Conservation (phyloP, 202 grass and related monocot genomes). For the Zoysia matrella region DNA sequence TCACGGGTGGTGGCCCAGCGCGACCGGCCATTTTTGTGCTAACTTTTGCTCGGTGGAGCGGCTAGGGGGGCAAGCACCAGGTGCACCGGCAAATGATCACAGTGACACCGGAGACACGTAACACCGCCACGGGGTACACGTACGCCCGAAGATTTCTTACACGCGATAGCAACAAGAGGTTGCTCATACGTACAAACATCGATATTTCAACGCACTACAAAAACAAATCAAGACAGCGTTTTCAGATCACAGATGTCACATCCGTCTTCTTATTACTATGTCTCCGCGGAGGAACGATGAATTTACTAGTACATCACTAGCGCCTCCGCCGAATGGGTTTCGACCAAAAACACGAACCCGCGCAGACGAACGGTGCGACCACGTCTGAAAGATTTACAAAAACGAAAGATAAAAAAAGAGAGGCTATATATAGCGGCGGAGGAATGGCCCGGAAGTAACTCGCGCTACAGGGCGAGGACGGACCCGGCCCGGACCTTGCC, state of each 20-base stretch:
- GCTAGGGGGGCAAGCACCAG: background rate
- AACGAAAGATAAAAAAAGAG: no score
- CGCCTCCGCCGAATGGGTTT: conserved; percentile 25
- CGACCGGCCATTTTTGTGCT: no score
- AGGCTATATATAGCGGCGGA: background rate
- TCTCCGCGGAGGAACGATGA: background rate
- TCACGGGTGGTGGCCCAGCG: no score
- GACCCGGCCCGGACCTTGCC: conserved; percentile 37
- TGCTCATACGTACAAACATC: no score
- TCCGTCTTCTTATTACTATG: background rate
- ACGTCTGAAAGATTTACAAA: background rate
- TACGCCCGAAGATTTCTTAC: background rate
- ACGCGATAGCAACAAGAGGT: background rate
- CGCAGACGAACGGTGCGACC: background rate
- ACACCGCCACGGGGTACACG: background rate
- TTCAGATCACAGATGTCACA: no score
- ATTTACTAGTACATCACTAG: background rate
- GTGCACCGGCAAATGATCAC: background rate
- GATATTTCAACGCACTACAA: no score
- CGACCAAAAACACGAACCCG: conserved; percentile 39
- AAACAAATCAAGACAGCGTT: no score
- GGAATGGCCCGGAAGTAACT: no score
- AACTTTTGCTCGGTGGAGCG: no score
- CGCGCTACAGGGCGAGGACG: conserved; percentile 18
- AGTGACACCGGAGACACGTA: background rate